A percentile compares a stretch with the other conserved stretches of the same genome.
These are phyloP conservation scores for Fusarium tjaetaba DNA, from an alignment of 2,329 filamentous ascomycete genomes.

Conservation along the genomic window DNA sequence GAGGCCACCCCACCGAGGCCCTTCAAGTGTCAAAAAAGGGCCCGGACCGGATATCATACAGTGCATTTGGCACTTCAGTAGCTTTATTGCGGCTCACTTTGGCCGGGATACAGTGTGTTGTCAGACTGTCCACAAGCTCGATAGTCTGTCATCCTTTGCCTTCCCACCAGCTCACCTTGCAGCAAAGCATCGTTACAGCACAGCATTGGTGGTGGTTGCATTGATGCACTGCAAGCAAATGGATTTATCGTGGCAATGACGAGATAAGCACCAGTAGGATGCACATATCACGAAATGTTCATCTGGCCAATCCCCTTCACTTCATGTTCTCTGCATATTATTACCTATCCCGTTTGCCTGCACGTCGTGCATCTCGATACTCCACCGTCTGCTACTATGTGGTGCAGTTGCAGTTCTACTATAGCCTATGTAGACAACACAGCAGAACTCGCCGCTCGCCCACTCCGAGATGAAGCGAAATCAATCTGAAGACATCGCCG, in stretches of 20 bases:
- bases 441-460: slow-evolving; percentile 26
- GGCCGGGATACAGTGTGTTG: neutral
- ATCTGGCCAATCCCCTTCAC: slow-evolving; percentile 14
- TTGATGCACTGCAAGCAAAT: slow-evolving; percentile 23
- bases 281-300: slow-evolving; percentile 13
- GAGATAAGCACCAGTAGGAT: slow-evolving; percentile 14
- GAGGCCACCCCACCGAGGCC: slow-evolving; percentile 27
- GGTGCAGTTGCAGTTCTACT: slow-evolving; percentile 24
- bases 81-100: neutral
- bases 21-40: slow-evolving; percentile 18
- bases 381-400: slow-evolving; percentile 32
- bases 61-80: slow-evolving; percentile 4
- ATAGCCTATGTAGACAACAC: slow-evolving; percentile 10
- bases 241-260: slow-evolving; percentile 27
- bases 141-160: slow-evolving; percentile 21
- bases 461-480: slow-evolving; percentile 18
- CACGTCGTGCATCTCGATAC: slow-evolving; percentile 31
- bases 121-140: slow-evolving; percentile 24
- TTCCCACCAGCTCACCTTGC: slow-evolving; percentile 43
- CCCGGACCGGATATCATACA: slow-evolving; percentile 26
- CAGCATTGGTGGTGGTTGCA: slow-evolving; percentile 32
- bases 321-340: slow-evolving; percentile 22
- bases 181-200: slow-evolving; percentile 41
- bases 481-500: slow-evolving; percentile 8
- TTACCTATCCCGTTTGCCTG: slow-evolving; percentile 27